Conservation (phyloP, 2,329 filamentous ascomycete genomes). For the Aspergillus piperis region DNA sequence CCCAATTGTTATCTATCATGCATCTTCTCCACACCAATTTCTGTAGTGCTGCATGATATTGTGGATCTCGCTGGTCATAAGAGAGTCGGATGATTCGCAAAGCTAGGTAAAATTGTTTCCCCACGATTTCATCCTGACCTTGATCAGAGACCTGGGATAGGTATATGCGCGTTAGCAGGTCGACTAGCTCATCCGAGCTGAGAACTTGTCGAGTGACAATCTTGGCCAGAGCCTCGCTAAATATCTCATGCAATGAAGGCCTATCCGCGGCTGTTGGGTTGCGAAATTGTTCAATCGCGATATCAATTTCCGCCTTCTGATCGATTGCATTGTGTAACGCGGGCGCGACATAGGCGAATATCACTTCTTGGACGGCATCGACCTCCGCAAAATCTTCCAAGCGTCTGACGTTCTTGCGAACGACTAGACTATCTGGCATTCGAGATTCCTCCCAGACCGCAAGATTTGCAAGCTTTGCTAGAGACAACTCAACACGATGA, state of each 20-base stretch:
- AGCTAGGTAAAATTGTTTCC: conserved; percentile 72
- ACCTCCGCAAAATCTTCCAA: conserved; percentile 67
- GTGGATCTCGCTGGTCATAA: conserved; percentile 54
- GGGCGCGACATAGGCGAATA: conserved; percentile 71
- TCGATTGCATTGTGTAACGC: conserved; percentile 74
- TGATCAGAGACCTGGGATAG: conserved; percentile 47
- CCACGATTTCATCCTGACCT: conserved; percentile 53
- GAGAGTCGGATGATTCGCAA: conserved; percentile 59
- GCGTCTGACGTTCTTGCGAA: conserved; percentile 50
- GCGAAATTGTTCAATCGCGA: conserved; percentile 69
- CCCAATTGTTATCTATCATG: conserved; percentile 83
- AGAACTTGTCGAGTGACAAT: conserved; percentile 73
- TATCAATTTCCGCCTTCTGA: conserved; percentile 71
- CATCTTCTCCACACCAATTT: conserved; percentile 79
- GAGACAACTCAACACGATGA: conserved; percentile 87
- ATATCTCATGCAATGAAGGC: conserved; percentile 68
- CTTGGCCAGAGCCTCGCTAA: conserved; percentile 69
- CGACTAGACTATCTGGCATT: conserved; percentile 32
- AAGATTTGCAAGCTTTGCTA: conserved; percentile 79
- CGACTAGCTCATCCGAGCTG: conserved; percentile 54
- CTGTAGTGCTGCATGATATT: conserved; percentile 28
- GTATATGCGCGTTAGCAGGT: conserved; percentile 75
- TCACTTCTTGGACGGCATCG: conserved; percentile 74
- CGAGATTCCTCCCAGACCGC: conserved; percentile 55
- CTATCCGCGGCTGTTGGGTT: conserved; percentile 57